Conservation (phyloP, 805 yeast species). For the Saccharomycopsis schoenii region DNA sequence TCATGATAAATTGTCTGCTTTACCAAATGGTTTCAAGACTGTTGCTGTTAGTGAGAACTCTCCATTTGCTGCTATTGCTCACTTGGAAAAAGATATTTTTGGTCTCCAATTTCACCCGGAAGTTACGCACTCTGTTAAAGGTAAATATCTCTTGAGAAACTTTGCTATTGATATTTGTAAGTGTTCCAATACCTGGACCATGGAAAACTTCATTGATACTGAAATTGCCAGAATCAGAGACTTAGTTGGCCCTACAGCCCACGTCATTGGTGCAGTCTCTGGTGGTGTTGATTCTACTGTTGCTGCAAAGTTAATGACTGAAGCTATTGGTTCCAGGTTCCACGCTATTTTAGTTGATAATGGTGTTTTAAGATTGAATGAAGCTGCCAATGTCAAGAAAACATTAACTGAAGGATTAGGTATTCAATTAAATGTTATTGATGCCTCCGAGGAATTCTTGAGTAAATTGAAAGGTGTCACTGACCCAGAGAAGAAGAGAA, state of each 20-base stretch:
- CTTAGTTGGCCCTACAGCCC: slow-evolving; percentile 94
- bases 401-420: slow-evolving; percentile 91
- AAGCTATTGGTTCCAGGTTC: slow-evolving; percentile 97
- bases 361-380: slow-evolving; percentile 94
- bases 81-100: slow-evolving; percentile 61
- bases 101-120: slow-evolving; percentile 99
- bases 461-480: slow-evolving; percentile 83
- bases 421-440: slow-evolving; percentile 87
- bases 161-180: slow-evolving; percentile 88
- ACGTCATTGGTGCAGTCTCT: slow-evolving; percentile 98
- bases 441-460: slow-evolving; percentile 86
- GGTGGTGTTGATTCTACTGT: slow-evolving; percentile 99
- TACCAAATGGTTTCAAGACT: slow-evolving; percentile 81
- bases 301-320: slow-evolving; percentile 95
- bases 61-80: slow-evolving; percentile 88
- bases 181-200: slow-evolving; percentile 87
- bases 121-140: slow-evolving; percentile 91
- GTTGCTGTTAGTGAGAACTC: slow-evolving; percentile 92
- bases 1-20: slow-evolving; percentile 87
- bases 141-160: slow-evolving; percentile 78
- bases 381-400: slow-evolving; percentile 79
- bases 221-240: slow-evolving; percentile 88
- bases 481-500: slow-evolving; percentile 98
- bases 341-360: slow-evolving; percentile 97
- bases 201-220: slow-evolving; percentile 95